phyloP scores from a whole-genome alignment of 257 asterid species.

The Nicotiana obtusifolia region DNA sequence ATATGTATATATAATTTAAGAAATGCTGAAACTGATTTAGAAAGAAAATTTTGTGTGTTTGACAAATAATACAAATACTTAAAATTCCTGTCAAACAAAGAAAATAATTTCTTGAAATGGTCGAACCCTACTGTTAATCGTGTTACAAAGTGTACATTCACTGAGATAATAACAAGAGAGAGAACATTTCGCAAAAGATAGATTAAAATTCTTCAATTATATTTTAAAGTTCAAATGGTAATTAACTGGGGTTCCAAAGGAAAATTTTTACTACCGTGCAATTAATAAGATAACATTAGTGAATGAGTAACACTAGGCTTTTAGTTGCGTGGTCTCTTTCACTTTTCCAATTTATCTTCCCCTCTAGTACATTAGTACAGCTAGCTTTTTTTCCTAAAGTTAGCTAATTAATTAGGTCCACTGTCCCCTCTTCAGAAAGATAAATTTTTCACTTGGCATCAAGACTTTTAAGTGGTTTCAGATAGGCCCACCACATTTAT shows the following conservation, averaged over 20 bases:
- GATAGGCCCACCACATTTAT: slow-evolving; percentile 16
- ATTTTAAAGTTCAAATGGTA: not conserved
- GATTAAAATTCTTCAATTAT: not conserved
- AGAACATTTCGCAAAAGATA: not conserved
- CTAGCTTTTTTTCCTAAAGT: not conserved
- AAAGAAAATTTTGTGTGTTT: not conserved
- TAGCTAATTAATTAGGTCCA: not conserved
- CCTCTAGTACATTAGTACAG: not conserved
- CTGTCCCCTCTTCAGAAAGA: slow-evolving; percentile 5
- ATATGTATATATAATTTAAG: not conserved
- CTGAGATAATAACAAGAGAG: not conserved
- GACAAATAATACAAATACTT: not conserved
- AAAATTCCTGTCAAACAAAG: not conserved
- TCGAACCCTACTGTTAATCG: not conserved
- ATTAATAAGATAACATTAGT: not conserved
- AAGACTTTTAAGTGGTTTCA: not conserved
- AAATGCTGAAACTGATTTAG: not conserved
- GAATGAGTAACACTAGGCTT: not conserved
- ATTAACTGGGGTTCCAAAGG: not conserved
- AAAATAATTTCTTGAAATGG: not conserved
- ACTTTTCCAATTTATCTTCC: not conserved
- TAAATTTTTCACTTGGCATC: slow-evolving; percentile 6
- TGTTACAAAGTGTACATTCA: not conserved
- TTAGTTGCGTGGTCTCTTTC: not conserved
- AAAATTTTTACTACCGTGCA: not conserved